Evolutionary conservation across 768 basidiomycete species (phyloP), one percentile per base, ranked within the genome.

Genomic region (Tricholoma sp.): DNA sequence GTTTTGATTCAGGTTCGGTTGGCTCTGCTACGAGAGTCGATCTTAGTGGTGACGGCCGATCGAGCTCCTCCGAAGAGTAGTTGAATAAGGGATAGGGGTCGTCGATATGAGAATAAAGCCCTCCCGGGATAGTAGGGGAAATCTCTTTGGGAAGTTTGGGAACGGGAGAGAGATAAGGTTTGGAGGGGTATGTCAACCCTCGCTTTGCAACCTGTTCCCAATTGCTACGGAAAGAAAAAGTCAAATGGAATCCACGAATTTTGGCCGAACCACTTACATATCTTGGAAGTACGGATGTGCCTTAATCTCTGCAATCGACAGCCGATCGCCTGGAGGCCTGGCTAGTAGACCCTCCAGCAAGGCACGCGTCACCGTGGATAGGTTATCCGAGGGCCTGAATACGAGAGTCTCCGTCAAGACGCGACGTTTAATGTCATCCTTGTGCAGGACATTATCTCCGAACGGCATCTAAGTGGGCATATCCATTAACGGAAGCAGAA

Each of bases 321-420:
- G 22, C 11, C 53, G 53, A 6, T 54, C 45, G 39, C 39, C 8
- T 14, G 41, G 29, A 31, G 19, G 24, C 22, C 32, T 54, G 10
- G 53, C 41, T 9, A 54, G 45, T 19, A 54, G 41, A 19, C 53
- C 53, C 18, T 54, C 45, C 24, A 54, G 31, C 5, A 54, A 43
- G 41, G 39, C 39, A 12, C 45, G 53, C 27, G 41, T 32, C 6
- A 31, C 53, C 1, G 53, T 24, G 21, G 53, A 31, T 18, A 54
- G 7, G 16, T 54, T 11, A 27, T 54, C 53, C 27, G 27, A 31
- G 5, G 29, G n/a, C 35, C 18, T 29, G 24, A 54, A 54, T 31
- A 31, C 39, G 12, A 54, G 41, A 18, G 27, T 27, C 5, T 54
- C 53, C 14, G 9, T 41, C 18, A 54, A 19, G 10, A 54, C 41